phyloP scores from a whole-genome alignment of 768 basidiomycete genomes.

The Nidularia pulvinata region DNA sequence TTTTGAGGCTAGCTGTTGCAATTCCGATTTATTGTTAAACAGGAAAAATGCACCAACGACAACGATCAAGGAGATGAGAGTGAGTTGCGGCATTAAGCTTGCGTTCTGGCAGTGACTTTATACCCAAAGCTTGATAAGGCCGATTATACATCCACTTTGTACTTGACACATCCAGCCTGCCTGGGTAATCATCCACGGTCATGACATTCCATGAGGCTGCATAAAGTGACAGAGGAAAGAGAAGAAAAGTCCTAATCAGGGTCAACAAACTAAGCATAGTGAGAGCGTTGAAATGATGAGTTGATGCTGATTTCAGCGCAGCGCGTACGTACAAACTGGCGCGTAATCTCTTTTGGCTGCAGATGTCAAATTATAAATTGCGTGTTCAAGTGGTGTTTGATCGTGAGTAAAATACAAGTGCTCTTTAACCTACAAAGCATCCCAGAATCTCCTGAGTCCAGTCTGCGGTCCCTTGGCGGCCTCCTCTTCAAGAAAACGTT shows the following conservation, averaged over 20 bases:
- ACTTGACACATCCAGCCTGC: no score
- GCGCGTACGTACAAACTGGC: no score
- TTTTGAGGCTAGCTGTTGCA: neutral
- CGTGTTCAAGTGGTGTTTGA: no score
- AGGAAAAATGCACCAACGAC: neutral
- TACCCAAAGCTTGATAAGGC: no score
- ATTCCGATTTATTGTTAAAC: neutral
- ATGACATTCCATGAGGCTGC: neutral
- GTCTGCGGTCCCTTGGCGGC: constrained; percentile 32
- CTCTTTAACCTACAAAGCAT: constrained; percentile 26
- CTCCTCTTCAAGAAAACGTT: constrained; percentile 43
- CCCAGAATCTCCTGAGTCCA: constrained; percentile 27
- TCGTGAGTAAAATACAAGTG: no score
- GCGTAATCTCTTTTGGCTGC: no score
- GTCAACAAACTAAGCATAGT: neutral
- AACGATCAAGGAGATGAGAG: neutral
- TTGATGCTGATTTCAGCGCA: no score
- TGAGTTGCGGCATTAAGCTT: neutral
- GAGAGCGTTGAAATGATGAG: neutral
- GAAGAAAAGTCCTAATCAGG: neutral
- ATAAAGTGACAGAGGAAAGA: neutral
- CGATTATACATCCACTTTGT: no score
- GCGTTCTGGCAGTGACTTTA: no score
- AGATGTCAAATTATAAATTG: no score
- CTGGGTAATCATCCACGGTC: no score